Base-by-base conservation (phyloP, 192 early-diverging fungal species). In the Allomyces javanicus region DNA sequence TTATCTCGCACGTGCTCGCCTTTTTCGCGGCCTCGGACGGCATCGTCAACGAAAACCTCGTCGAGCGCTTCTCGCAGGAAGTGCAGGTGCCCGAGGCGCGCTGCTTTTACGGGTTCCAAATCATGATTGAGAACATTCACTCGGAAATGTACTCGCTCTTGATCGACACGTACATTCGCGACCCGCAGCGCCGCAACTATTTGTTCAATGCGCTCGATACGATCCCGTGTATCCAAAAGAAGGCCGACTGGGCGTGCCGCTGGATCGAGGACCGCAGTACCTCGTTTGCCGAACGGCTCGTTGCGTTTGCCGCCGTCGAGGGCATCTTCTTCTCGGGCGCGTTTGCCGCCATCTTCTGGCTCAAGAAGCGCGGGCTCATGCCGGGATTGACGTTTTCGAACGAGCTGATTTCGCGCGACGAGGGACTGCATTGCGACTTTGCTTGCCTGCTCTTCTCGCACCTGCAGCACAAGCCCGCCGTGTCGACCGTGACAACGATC, bases 341-440 rank as follows among this genome's bases (percentile, higher is more conserved):
- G 21, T 97, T 97, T 75, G 93, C 95, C 2, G 84, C 95, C 25
- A 98, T 98, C 81, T 98, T 98, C 72, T 98, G 93, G 93, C 88
- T 98, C 73, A 98, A 96, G 87, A 98, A 98, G 83, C 89, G 93
- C 70, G 95, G 93, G 22, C 75, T 96, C 67, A 95, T 96, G 93
- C 91, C 92, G 44, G 95, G 95, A 24, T 81, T 98, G 69, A 93
- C 95, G 55, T 96, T 98, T 81, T 89, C 87, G 68, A 98, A 98
- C 79, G 92, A 98, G 76, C 82, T 98, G 24, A 96, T 98, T 75
- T 94, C 88, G 25, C 86, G 93, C 44, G 95, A 98, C 75, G 95
- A 98, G 75, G 95, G 93, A 55, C 83, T 96, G 22, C 95, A 98
- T 77, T 89, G 86, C 45, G 95, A 96, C 75, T 98, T 98, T 82